phyloP scores from a whole-genome alignment of 768 basidiomycete species.

The Amanita phalloides region DNA sequence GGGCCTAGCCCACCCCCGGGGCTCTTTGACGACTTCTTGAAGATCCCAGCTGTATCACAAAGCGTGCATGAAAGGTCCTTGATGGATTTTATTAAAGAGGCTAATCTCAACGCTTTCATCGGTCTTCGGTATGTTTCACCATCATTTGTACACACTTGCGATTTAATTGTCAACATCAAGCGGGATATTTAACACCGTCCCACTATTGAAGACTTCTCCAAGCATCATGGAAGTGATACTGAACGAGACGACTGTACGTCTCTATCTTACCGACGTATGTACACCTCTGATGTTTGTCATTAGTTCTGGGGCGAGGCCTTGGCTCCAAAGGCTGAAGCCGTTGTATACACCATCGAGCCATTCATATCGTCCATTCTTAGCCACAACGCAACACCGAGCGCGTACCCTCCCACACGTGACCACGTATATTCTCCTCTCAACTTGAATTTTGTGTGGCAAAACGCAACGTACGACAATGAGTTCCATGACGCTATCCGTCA shows the following conservation, averaged over 20 bases:
- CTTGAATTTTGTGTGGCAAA: constrained; percentile 15
- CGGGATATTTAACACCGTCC: constrained; percentile 23
- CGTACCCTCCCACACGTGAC: constrained; percentile 7
- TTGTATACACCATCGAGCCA: not conserved
- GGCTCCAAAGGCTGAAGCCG: not conserved
- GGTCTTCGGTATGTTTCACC: constrained; percentile 5
- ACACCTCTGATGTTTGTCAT: not conserved
- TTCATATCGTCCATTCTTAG: not conserved
- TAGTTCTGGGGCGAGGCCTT: not conserved
- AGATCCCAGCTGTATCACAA: constrained; percentile 21
- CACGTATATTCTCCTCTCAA: constrained; percentile 17
- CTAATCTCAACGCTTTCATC: constrained; percentile 18
- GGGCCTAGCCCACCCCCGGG: constrained; percentile 30
- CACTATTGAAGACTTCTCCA: constrained; percentile 19
- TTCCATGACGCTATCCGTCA: constrained; percentile 24
- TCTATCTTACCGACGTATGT: too few species aligned
- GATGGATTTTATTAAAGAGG: constrained; percentile 19
- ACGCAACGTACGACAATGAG: constrained; percentile 10
- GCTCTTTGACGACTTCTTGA: constrained; percentile 36
- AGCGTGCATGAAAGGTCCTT: constrained; percentile 25
- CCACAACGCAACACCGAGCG: not conserved
- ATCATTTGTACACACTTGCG: constrained; percentile 3
- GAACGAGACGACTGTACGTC: constrained; percentile 25
- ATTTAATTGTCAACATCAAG: constrained; percentile 11
- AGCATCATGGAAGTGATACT: constrained; percentile 20